A percentile compares a stretch with the other conserved stretches of the same genome.
phyloP scores from a whole-genome alignment of 345 rosid genomes.

The Ceriops decandra region DNA sequence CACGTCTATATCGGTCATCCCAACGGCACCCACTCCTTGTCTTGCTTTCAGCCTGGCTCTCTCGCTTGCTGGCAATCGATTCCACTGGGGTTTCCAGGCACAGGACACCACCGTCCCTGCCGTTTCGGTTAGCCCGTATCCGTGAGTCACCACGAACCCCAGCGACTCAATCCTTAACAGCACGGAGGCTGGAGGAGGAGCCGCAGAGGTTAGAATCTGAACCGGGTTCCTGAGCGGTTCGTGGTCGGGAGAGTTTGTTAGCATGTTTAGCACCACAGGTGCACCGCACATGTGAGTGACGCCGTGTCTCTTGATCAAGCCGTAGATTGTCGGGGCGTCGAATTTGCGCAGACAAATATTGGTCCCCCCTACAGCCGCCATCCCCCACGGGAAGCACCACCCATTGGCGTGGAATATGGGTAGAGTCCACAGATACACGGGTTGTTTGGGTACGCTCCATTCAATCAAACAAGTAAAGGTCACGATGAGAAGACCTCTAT shows the following conservation, averaged over 20 bases:
- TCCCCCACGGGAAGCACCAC: conserved; percentile 26
- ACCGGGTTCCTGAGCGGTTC: conserved; percentile 10
- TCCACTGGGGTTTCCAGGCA: conserved; percentile 25
- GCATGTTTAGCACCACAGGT: conserved; percentile 27
- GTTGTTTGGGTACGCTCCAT: conserved; percentile 19
- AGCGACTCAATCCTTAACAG: conserved; percentile 14
- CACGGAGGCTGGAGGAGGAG: conserved; percentile 23
- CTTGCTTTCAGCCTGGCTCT: conserved; percentile 21
- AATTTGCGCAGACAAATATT: conserved; percentile 22
- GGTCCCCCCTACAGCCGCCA: conserved; percentile 25
- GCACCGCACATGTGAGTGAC: conserved; percentile 34
- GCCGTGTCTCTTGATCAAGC: conserved; percentile 16
- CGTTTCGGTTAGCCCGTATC: conserved; percentile 25
- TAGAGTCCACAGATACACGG: conserved; percentile 22
- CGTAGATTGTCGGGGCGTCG: conserved; percentile 10
- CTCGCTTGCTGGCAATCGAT: conserved; percentile 14
- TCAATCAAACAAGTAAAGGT: conserved; percentile 11
- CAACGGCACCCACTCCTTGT: conserved; percentile 21
- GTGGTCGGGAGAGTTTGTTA: conserved; percentile 10
- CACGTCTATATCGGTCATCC: conserved; percentile 12
- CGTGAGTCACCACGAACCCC: conserved; percentile 30
- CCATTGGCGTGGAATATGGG: conserved; percentile 31
- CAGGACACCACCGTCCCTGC: conserved; percentile 14
- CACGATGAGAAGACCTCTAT: conserved; percentile 14
- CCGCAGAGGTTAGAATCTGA: conserved; percentile 19